phyloP scores from a whole-genome alignment of 1,139 yeast genomes.

The Candida sojae region DNA sequence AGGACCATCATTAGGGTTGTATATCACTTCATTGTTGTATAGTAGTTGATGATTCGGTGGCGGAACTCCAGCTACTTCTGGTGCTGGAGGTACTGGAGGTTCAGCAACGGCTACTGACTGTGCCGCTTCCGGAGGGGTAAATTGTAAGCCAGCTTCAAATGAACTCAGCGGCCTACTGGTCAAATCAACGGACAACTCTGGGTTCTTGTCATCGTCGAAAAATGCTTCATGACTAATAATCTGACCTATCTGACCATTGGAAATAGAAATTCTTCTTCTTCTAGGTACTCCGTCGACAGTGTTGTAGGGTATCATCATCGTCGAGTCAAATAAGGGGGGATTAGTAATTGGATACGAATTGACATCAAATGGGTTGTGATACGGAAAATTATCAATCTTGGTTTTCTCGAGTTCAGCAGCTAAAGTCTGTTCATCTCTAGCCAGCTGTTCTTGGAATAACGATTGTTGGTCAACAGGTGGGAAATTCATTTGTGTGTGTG shows the following conservation, averaged over 20 bases:
- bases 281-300: slow-evolving; percentile 46
- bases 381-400: slow-evolving; percentile 8
- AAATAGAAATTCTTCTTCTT: slow-evolving; percentile 67
- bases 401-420: not conserved
- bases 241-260: slow-evolving; percentile 81
- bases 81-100: slow-evolving; percentile 4
- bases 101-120: slow-evolving; percentile 1
- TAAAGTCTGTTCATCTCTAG: not conserved
- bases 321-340: slow-evolving; percentile 64
- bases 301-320: slow-evolving; percentile 44
- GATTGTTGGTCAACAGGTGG: not conserved
- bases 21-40: slow-evolving; percentile 63
- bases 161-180: slow-evolving; percentile 9
- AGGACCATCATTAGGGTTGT: slow-evolving; percentile 64
- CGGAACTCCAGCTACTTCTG: slow-evolving; percentile 45
- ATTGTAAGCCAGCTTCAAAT: not conserved
- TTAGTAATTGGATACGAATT: slow-evolving; percentile 61
- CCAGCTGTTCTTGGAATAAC: not conserved
- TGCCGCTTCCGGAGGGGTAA: not conserved
- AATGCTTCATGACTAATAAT: slow-evolving; percentile 51
- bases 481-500: not conserved
- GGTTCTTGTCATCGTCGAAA: slow-evolving; percentile 22
- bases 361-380: slow-evolving; percentile 42
- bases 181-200: slow-evolving; percentile 3
- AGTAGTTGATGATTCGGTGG: slow-evolving; percentile 56